Percentiles rank a stretch among this genome's conserved stretches.
phyloP scores from a whole-genome alignment of 75 land plant species.

The Selaginella tamariscina region DNA sequence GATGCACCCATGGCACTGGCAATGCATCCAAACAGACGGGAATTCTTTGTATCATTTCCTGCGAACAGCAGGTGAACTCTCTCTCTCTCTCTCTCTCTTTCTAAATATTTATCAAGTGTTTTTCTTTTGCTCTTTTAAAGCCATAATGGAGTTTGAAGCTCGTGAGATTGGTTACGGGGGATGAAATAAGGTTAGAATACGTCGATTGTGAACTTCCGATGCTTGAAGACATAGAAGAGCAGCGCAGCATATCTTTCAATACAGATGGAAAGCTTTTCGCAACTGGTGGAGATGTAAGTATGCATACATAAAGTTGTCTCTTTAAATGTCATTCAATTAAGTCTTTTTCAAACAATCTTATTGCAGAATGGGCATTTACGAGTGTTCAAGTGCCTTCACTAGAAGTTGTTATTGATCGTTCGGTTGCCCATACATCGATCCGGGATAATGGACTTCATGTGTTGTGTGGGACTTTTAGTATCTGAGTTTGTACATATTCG shows the following conservation, averaged over 20 bases:
- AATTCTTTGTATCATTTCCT: neutral
- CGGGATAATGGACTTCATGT: conserved; percentile 89
- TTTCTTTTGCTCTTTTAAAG: neutral
- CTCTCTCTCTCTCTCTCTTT: neutral
- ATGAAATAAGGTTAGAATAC: neutral
- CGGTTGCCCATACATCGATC: conserved; percentile 58
- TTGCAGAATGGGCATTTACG: conserved; percentile 89
- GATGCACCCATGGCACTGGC: neutral
- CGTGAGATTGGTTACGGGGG: neutral
- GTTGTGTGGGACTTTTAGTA: neutral
- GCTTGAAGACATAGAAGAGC: neutral
- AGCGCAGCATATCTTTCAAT: neutral
- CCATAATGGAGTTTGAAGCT: neutral
- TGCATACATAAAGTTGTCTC: no score
- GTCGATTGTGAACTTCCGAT: neutral
- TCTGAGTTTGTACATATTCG: no score
- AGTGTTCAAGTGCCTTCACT: conserved; percentile 77
- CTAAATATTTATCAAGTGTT: neutral
- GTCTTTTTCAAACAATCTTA: neutral
- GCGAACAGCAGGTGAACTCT: neutral
- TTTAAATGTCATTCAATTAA: neutral
- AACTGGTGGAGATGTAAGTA: neutral
- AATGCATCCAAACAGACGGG: neutral
- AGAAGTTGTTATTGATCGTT: conserved; percentile 59
- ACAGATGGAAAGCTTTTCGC: neutral